phyloP scores from a whole-genome alignment of 2,329 filamentous ascomycete species.

The Arthrobotrys entomopaga region DNA sequence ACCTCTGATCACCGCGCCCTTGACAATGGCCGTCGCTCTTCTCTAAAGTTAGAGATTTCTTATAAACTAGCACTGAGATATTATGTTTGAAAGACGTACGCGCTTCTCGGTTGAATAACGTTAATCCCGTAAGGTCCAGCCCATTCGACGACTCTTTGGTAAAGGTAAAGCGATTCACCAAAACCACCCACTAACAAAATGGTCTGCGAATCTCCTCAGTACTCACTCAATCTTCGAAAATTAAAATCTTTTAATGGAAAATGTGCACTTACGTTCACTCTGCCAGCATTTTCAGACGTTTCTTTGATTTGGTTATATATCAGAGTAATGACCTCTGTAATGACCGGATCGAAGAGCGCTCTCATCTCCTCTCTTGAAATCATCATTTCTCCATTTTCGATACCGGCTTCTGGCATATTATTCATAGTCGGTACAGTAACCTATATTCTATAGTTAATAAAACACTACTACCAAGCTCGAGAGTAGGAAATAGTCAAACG shows the following conservation, averaged over 20 bases:
- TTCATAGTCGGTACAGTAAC: slow-evolving; percentile 54
- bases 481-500: neutral
- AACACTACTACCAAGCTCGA: neutral
- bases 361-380: slow-evolving; percentile 57
- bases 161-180: slow-evolving; percentile 57
- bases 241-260: too few species aligned
- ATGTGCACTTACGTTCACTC: slow-evolving; percentile 32
- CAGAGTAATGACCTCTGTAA: slow-evolving; percentile 55
- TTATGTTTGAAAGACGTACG: slow-evolving; percentile 27
- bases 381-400: slow-evolving; percentile 50
- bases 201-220: slow-evolving; percentile 26
- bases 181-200: slow-evolving; percentile 58
- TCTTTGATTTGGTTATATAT: slow-evolving; percentile 57
- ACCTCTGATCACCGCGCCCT: slow-evolving; percentile 49
- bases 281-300: slow-evolving; percentile 49
- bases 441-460: slow-evolving; percentile 6
- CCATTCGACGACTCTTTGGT: slow-evolving; percentile 53
- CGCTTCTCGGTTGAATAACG: slow-evolving; percentile 51
- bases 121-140: slow-evolving; percentile 47
- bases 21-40: slow-evolving; percentile 51
- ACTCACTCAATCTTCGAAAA: neutral
- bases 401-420: slow-evolving; percentile 48
- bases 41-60: slow-evolving; percentile 7
- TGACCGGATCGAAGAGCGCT: slow-evolving; percentile 57
- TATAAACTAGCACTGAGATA: neutral